A percentile compares a stretch with the other conserved stretches of the same genome.
Evolutionary conservation across 805 yeast species (phyloP).

Genomic region (Komagataella phaffii): DNA sequence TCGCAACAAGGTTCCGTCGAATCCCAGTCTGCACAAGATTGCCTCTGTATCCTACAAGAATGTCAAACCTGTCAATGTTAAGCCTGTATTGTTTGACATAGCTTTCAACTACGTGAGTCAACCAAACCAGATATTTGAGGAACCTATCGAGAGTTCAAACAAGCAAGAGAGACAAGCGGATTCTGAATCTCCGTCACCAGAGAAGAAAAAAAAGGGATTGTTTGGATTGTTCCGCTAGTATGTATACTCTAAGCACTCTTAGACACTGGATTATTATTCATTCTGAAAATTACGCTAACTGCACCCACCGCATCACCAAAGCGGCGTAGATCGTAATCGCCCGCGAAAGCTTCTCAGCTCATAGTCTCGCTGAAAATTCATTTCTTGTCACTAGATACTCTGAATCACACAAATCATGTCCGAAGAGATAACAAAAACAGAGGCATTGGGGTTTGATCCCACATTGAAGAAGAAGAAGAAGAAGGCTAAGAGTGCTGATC

Average conservation of each 20-base stretch:
- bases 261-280: neutral
- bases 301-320: neutral
- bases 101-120: conserved; percentile 63
- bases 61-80: conserved; percentile 55
- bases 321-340: neutral
- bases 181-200: neutral
- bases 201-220: neutral
- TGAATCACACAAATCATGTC: neutral
- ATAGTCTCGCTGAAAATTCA: neutral
- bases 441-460: conserved; percentile 57
- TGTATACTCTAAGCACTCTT: neutral
- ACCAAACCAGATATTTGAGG: neutral
- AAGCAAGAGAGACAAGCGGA: neutral
- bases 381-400: neutral
- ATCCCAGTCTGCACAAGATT: conserved; percentile 17
- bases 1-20: conserved; percentile 14
- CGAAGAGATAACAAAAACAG: neutral
- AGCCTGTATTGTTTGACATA: conserved; percentile 85
- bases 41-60: conserved; percentile 15
- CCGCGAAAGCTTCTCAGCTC: neutral
- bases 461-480: conserved; percentile 72
- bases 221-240: neutral
- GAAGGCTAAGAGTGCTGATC: conserved; percentile 32
- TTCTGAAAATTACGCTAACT: neutral
- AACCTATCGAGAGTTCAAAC: neutral